phyloP scores from a whole-genome alignment of 139 green algal genomes.

The Raphidocelis subcapitata region DNA sequence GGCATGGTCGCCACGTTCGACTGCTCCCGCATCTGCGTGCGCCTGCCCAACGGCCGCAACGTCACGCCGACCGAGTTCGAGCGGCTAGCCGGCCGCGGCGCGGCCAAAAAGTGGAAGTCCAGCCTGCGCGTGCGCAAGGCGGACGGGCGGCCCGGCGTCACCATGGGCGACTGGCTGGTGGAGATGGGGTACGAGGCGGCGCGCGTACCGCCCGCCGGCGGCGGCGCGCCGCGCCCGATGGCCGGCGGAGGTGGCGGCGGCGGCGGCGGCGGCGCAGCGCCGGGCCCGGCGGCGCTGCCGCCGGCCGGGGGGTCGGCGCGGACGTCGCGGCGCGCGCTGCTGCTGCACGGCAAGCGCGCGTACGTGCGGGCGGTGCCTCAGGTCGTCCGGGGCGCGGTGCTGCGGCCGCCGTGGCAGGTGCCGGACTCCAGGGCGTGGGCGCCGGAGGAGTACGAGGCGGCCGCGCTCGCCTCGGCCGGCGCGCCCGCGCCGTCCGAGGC shows the following conservation, averaged over 20 bases:
- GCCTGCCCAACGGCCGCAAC: conserved; percentile 30
- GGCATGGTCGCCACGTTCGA: conserved; percentile 46
- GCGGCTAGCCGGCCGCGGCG: conserved; percentile 63
- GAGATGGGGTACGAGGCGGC: conserved; percentile 64
- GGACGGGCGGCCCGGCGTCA: conserved; percentile 50
- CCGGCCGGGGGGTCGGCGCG: conserved; percentile 2
- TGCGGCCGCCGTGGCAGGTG: conserved; percentile 42
- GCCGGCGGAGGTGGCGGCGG: not conserved
- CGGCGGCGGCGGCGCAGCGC: too few species aligned
- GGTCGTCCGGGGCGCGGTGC: conserved; percentile 36
- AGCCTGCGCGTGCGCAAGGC: conserved; percentile 55
- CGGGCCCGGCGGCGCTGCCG: too few species aligned
- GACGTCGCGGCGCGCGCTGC: not conserved
- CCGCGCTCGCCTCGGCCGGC: too few species aligned
- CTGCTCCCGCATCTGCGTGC: conserved; percentile 26
- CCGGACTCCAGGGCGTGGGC: conserved; percentile 40
- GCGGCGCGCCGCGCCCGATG: not conserved
- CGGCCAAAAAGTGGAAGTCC: conserved; percentile 89
- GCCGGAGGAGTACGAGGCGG: conserved; percentile 42
- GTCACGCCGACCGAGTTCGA: conserved; percentile 86
- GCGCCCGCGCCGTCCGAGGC: too few species aligned
- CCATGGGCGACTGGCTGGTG: conserved; percentile 79
- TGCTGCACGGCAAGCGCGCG: conserved; percentile 67
- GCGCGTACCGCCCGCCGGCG: conserved; percentile 1
- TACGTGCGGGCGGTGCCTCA: conserved; percentile 68